Evolutionary conservation across 768 basidiomycete genomes (phyloP), one percentile per base, ranked within the genome.

Genomic region (Galerina sulciceps): DNA sequence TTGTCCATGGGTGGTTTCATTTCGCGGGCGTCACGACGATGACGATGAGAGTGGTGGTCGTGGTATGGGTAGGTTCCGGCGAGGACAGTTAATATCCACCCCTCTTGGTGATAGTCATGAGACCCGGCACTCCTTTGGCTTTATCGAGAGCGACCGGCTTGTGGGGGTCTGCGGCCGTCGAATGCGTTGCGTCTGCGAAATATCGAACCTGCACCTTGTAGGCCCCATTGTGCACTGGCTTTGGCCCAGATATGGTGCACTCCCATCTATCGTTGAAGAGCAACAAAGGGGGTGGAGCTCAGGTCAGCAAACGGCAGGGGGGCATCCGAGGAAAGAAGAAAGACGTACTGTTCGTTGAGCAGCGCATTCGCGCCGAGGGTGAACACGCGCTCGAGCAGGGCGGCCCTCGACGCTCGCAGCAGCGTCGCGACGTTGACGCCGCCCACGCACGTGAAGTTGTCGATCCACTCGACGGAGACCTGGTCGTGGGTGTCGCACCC

Each of bases 161-260:
- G 64, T 80, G 81, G 13, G 89, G 84, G 69, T 92, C 88, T 2
- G 76, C 71, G 2, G 63, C 63, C 8, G 72, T 66, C 2, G 86
- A 84, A 50, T 79, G 82, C 2, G 85, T 82, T 4, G 87, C 86
- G 3, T 73, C 78, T 6, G 88, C 90, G 17, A 71, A 75, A 64
- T 92, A 92, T 22, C 76, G 79, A 51, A 91, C 77, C 90, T 83
- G 75, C 18, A 90, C 86, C 70, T 80, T 84, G 76, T 82, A 91
- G 17, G 77, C 75, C 17, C 81, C 81, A 47, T 79, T 79, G 1
- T 73, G 74, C 17, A 73, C 68, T 26, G 77, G 71, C 70, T 85
- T 87, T 0, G 82, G 84, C 41, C 81, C 71, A 53, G 75, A 80
- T 50, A 91, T 86, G 3, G 75, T 82, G 68, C 84, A 88, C 36